A percentile compares a stretch with the other conserved stretches of the same genome.
phyloP scores from a whole-genome alignment of 805 yeast species.

The Metschnikowia bowlesiae region DNA sequence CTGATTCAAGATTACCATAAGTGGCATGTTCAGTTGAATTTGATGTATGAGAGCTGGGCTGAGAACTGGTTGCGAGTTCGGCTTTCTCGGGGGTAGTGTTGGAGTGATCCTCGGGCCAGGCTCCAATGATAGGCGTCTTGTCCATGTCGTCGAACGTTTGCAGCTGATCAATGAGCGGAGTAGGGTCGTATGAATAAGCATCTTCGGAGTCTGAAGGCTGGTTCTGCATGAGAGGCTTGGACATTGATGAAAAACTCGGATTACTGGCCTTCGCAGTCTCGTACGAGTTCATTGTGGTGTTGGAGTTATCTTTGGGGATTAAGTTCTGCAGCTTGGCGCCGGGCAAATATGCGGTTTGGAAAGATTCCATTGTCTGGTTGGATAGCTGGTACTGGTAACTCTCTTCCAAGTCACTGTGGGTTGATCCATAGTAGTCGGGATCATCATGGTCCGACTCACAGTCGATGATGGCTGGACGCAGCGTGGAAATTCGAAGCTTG shows the following conservation, averaged over 20 bases:
- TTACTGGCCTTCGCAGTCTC: conserved; percentile 23
- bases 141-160: conserved; percentile 19
- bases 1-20: conserved; percentile 4
- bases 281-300: conserved; percentile 25
- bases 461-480: conserved; percentile 12
- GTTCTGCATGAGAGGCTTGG: conserved; percentile 27
- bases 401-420: not conserved
- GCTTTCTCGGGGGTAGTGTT: not conserved
- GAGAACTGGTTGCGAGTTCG: not conserved
- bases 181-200: conserved; percentile 25
- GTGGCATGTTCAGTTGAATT: not conserved
- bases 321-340: not conserved
- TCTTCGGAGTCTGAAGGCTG: conserved; percentile 22
- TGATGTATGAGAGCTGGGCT: not conserved
- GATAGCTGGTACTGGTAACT: not conserved
- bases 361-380: conserved; percentile 1
- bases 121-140: conserved; percentile 24
- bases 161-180: conserved; percentile 25
- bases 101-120: conserved; percentile 8
- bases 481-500: conserved; percentile 9
- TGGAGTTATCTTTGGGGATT: conserved; percentile 7
- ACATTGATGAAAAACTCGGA: conserved; percentile 34
- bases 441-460: conserved; percentile 16
- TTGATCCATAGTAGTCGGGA: conserved; percentile 6
- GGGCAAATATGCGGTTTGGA: not conserved